phyloP scores from a whole-genome alignment of 495 filamentous ascomycete genomes.

The Aspergillus wentii region DNA sequence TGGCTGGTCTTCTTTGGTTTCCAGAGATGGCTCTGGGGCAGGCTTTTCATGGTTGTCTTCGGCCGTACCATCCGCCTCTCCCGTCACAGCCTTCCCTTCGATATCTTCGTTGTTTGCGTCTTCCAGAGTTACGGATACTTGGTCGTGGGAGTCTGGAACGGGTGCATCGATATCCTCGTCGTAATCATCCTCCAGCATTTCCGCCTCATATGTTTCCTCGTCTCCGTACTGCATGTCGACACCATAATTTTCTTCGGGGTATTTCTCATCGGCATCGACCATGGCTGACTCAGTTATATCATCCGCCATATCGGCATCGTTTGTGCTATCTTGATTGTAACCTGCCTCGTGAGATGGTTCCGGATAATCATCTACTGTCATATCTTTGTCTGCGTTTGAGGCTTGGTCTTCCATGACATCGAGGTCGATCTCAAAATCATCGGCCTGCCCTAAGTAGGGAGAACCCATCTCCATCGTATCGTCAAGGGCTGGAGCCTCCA shows the following conservation, averaged over 20 bases:
- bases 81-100: conserved; percentile 8
- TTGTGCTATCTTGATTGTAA: conserved; percentile 19
- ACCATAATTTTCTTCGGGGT: conserved; percentile 24
- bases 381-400: conserved; percentile 55
- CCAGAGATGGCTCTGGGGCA: conserved; percentile 2
- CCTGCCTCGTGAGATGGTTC: conserved; percentile 31
- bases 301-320: conserved; percentile 49
- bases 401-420: conserved; percentile 55
- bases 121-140: conserved; percentile 8
- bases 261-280: conserved; percentile 30
- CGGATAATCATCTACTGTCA: conserved; percentile 45
- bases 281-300: conserved; percentile 39
- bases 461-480: conserved; percentile 54
- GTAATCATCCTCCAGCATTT: conserved; percentile 42
- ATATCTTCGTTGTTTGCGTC: conserved; percentile 7
- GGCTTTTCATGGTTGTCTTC: conserved; percentile 11
- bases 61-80: conserved; percentile 6
- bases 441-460: conserved; percentile 43
- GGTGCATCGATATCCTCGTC: conserved; percentile 29
- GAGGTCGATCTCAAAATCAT: conserved; percentile 74
- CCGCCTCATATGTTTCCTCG: conserved; percentile 33
- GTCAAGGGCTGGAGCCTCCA: conserved; percentile 37
- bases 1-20: conserved; percentile 2
- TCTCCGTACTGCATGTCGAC: conserved; percentile 30
- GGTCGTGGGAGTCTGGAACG: conserved; percentile 23